Evolutionary conservation across 768 basidiomycete genomes (phyloP).

Genomic region (Suillus luteus): DNA sequence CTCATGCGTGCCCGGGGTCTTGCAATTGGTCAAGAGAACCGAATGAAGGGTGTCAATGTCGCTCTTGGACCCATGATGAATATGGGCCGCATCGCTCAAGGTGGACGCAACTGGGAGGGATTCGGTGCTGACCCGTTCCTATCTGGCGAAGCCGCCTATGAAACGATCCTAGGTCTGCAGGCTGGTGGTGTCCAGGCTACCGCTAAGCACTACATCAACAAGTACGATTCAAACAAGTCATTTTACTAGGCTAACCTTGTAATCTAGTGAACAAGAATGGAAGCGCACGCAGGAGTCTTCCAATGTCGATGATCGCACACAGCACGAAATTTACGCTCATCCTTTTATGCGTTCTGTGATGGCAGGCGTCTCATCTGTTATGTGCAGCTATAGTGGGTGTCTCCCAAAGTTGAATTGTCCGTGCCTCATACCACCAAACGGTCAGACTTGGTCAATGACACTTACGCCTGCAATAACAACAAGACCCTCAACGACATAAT

Average conservation of each 20-base stretch:
- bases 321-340: conserved; percentile 60
- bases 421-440: conserved; percentile 15
- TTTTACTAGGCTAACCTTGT: not conserved
- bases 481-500: conserved; percentile 60
- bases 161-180: conserved; percentile 86
- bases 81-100: conserved; percentile 74
- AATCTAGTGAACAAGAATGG: conserved; percentile 38
- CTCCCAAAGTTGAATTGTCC: conserved; percentile 4
- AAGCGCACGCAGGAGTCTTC: conserved; percentile 36
- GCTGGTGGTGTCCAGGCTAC: conserved; percentile 81
- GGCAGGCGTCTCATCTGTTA: conserved; percentile 65
- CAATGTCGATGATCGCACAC: conserved; percentile 42
- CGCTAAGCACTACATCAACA: conserved; percentile 81
- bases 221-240: conserved; percentile 39
- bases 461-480: conserved; percentile 66
- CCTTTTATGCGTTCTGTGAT: conserved; percentile 62
- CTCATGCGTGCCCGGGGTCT: conserved; percentile 76
- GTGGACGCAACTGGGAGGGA: conserved; percentile 95
- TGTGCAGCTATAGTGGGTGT: conserved; percentile 62
- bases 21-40: conserved; percentile 82
- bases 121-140: conserved; percentile 91
- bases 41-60: conserved; percentile 81
- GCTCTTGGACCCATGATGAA: conserved; percentile 87
- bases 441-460: conserved; percentile 57
- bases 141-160: conserved; percentile 70